Evolutionary conservation across 1,284 basidiomycete species (phyloP), one percentile per base, ranked within the genome.

Genomic region (Clitocybe nebularis): DNA sequence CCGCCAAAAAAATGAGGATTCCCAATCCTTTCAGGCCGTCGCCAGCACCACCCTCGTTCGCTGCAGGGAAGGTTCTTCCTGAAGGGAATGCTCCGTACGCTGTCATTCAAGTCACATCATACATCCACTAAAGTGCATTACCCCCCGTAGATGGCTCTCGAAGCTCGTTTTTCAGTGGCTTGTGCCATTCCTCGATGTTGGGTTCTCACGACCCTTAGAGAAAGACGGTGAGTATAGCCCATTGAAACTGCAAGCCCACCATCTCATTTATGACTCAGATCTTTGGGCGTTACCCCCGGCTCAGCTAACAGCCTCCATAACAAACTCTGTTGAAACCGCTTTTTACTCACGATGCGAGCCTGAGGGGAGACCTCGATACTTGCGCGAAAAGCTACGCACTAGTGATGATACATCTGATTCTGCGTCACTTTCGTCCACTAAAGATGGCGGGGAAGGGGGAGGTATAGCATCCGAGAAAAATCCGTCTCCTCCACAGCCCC

Each of bases 131-230:
- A 32, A 13, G 29, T 32, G 5, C 5, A 32, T 16, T 13, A 32
- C 5, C 14, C 9, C 5, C 13, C 7, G 7, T 43, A 74, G 72
- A 35, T 61, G 56, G 44, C 50, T 72, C 11, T 79, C 76, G 1
- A 64, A 61, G 32, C 54, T 79, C 2, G 46, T 72, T 8, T 73
- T 77, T 34, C 61, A 67, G 19, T 81, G 78, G 77, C 50, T 80
- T 0, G 61, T 61, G 25, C 66, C 76, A 0, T 73, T 81, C 42
- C 63, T 79, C 3, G 56, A 65, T 19, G 76, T 79, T 20, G 77
- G 77, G 0, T 80, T 72, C 49, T 74, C 75, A 11, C 63, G 77
- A 28, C 77, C 77, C 0, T 50, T 79, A 10, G 62, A 78, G 58
- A 69, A 74, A 58, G 76, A 79, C 34, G 78, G 78, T 74, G 29